phyloP scores from a whole-genome alignment of 2,329 filamentous ascomycete genomes.

The Clonostachys rhizophaga region DNA sequence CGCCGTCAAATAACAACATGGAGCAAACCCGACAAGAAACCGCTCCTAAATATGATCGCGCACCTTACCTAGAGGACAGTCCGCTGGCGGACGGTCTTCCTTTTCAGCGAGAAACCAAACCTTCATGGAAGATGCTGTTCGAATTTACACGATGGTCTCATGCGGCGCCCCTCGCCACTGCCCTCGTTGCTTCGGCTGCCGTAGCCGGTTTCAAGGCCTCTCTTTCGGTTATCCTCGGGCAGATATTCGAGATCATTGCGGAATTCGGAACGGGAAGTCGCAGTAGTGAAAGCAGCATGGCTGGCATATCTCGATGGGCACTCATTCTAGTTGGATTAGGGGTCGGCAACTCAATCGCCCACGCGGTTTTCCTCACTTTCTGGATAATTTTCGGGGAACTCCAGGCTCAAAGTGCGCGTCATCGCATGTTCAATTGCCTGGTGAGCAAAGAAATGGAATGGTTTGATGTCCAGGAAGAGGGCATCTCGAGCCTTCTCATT shows the following conservation, averaged over 20 bases:
- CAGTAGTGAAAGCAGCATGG: slow-evolving; percentile 43
- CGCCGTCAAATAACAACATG: too few species aligned
- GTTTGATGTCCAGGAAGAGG: slow-evolving; percentile 73
- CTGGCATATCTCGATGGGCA: slow-evolving; percentile 53
- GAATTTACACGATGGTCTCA: slow-evolving; percentile 65
- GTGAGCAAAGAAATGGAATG: slow-evolving; percentile 72
- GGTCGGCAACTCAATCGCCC: slow-evolving; percentile 59
- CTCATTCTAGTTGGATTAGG: slow-evolving; percentile 61
- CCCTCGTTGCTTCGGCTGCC: slow-evolving; percentile 49
- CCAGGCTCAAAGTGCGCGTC: slow-evolving; percentile 64
- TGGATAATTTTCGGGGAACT: slow-evolving; percentile 81
- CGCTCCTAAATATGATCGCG: not conserved
- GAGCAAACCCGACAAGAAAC: not conserved
- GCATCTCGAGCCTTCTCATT: slow-evolving; percentile 66
- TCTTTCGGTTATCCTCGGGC: slow-evolving; percentile 67
- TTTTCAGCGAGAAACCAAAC: not conserved
- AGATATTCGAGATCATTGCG: slow-evolving; percentile 69
- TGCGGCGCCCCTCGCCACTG: slow-evolving; percentile 44
- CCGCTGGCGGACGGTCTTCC: not conserved
- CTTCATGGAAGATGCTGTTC: slow-evolving; percentile 53
- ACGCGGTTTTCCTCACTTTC: slow-evolving; percentile 59
- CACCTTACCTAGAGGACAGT: not conserved
- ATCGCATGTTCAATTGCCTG: slow-evolving; percentile 61
- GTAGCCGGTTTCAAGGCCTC: slow-evolving; percentile 60
- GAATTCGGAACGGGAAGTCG: slow-evolving; percentile 55